Conservation (phyloP, 176 grass and related monocot species). For the Avena eriantha region DNA sequence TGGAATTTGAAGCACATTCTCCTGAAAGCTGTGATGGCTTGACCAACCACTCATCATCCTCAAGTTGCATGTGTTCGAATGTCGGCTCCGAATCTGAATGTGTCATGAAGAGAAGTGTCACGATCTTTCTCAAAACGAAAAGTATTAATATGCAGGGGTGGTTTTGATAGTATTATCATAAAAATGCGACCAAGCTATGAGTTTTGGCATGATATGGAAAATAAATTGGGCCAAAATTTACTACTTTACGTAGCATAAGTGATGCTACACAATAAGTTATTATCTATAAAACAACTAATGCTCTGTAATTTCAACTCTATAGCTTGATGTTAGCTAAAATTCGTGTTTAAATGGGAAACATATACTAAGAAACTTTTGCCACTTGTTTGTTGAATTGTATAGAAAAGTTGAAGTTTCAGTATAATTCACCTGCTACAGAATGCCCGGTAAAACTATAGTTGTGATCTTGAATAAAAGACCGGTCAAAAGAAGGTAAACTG, state of each 20-base stretch:
- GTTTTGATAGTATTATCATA: background rate
- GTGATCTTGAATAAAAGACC: constrained; percentile 44
- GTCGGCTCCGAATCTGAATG: constrained; percentile 47
- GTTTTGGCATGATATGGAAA: background rate
- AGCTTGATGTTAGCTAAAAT: background rate
- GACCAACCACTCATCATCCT: constrained; percentile 61
- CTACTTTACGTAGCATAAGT: background rate
- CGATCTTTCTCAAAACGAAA: background rate
- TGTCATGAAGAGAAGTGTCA: constrained; percentile 28
- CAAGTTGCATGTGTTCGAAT: constrained; percentile 43
- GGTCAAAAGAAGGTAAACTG: constrained; percentile 54
- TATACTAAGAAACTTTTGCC: background rate
- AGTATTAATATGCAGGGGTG: background rate
- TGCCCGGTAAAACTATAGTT: constrained; percentile 30
- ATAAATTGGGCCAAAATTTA: background rate
- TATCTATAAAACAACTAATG: background rate
- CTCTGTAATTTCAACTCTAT: background rate
- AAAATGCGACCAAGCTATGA: background rate
- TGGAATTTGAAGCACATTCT: constrained; percentile 3
- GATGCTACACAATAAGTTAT: background rate
- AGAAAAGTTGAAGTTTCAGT: constrained; percentile 13
- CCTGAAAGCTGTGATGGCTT: constrained; percentile 28
- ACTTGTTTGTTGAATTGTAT: background rate
- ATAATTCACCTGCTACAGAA: constrained; percentile 48
- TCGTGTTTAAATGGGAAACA: background rate